Percentiles rank a stretch among this genome's conserved stretches.
Conservation (phyloP, 495 filamentous ascomycete genomes). For the Rhypophila decipiens region DNA sequence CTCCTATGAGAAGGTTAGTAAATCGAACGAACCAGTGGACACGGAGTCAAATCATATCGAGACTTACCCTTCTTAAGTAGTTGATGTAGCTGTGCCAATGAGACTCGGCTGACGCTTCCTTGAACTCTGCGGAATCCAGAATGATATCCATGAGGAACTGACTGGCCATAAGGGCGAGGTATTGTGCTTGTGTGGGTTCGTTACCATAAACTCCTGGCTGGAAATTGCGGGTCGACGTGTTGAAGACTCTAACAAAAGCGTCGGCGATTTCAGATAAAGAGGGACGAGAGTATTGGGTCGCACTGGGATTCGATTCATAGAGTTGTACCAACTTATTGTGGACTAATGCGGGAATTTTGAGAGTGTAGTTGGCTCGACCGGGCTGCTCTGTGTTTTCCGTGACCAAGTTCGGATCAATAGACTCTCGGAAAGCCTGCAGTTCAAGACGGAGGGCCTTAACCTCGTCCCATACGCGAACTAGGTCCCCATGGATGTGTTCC, state of each 20-base stretch:
- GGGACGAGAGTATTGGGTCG: not conserved
- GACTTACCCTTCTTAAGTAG: too few species aligned
- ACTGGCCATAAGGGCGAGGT: constrained; percentile 1
- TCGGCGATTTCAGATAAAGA: constrained; percentile 4
- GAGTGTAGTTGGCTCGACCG: not conserved
- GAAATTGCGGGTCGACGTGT: not conserved
- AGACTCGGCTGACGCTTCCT: not conserved
- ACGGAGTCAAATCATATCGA: too few species aligned
- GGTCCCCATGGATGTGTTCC: not conserved
- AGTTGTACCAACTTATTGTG: not conserved
- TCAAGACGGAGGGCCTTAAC: not conserved
- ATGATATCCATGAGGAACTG: constrained; percentile 10
- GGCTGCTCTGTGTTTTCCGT: not conserved
- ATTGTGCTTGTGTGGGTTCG: not conserved
- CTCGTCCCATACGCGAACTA: not conserved
- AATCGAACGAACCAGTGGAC: too few species aligned
- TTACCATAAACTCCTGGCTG: not conserved
- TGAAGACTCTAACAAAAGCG: constrained; percentile 3
- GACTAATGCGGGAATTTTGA: not conserved
- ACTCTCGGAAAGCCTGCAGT: not conserved
- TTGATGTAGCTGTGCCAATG: constrained; percentile 9
- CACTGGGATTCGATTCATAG: too few species aligned
- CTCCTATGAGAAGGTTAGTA: constrained; percentile 1
- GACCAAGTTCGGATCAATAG: not conserved
- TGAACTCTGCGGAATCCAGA: constrained; percentile 4